Evolutionary conservation across 306 rosid species (phyloP).

Genomic region (Psophocarpus tetragonolobus): DNA sequence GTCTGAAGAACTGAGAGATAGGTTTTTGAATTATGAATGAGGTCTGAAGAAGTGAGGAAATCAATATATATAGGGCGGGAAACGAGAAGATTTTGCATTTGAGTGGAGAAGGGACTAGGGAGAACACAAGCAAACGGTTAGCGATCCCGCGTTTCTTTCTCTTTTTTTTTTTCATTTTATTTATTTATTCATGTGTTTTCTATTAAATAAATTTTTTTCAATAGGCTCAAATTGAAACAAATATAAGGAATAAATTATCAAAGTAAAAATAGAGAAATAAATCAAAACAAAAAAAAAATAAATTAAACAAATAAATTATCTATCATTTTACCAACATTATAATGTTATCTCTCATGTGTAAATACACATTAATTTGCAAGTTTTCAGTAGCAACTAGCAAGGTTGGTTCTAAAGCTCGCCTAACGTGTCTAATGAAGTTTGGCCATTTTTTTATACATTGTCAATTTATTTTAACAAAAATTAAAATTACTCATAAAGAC

Average conservation of each 20-base stretch:
- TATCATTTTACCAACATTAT: neutral
- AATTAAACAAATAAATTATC: neutral
- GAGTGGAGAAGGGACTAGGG: neutral
- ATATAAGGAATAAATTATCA: neutral
- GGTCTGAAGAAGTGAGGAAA: slow-evolving; percentile 1
- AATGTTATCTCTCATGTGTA: neutral
- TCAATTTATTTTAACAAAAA: neutral
- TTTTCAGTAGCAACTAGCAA: neutral
- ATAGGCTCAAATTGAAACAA: neutral
- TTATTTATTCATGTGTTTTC: neutral
- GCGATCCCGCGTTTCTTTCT: slow-evolving; percentile 28
- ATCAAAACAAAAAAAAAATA: neutral
- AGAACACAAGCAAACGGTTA: neutral
- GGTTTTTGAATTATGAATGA: slow-evolving; percentile 22
- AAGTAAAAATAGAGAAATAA: neutral
- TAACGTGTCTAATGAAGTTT: neutral
- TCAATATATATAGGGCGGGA: slow-evolving; percentile 54
- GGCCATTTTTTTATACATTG: no score
- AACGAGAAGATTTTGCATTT: slow-evolving; percentile 12
- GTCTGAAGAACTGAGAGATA: slow-evolving; percentile 29
- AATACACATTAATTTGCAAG: neutral
- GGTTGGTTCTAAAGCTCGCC: neutral
- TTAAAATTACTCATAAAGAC: neutral
- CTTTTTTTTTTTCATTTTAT: neutral
- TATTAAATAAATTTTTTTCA: neutral